Evolutionary conservation across 2,329 filamentous ascomycete genomes (phyloP).

Genomic region (Microsporum audouinii): DNA sequence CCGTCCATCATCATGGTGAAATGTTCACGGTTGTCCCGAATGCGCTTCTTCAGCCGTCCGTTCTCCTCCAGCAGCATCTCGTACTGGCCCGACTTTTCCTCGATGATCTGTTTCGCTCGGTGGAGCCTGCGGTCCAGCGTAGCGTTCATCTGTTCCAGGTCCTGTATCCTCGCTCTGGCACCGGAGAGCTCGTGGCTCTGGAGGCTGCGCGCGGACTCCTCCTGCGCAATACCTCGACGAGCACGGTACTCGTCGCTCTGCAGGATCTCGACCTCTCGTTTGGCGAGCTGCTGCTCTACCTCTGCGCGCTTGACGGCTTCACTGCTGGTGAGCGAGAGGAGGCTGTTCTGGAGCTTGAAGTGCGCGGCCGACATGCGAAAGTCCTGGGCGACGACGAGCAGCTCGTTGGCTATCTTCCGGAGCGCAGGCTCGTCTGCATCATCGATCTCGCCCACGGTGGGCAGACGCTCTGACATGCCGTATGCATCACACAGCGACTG

Average conservation of each 20-base stretch:
- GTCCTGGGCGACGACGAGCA: slow-evolving; percentile 47
- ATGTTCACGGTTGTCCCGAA: slow-evolving; percentile 81
- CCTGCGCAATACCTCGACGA: slow-evolving; percentile 45
- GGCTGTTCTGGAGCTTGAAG: slow-evolving; percentile 78
- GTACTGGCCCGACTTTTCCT: slow-evolving; percentile 64
- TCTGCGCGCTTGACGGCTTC: slow-evolving; percentile 77
- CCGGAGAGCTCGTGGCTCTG: slow-evolving; percentile 44
- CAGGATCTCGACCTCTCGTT: slow-evolving; percentile 74
- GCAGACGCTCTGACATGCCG: slow-evolving; percentile 34
- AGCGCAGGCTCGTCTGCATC: slow-evolving; percentile 42
- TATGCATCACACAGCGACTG: slow-evolving; percentile 33
- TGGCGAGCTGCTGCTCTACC: slow-evolving; percentile 86
- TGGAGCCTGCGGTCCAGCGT: slow-evolving; percentile 53
- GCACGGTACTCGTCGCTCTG: slow-evolving; percentile 60
- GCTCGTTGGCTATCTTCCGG: slow-evolving; percentile 42
- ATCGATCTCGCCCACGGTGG: slow-evolving; percentile 42
- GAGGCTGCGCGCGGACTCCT: slow-evolving; percentile 24
- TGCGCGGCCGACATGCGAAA: slow-evolving; percentile 77
- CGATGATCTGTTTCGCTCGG: slow-evolving; percentile 65
- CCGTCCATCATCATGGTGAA: slow-evolving; percentile 62
- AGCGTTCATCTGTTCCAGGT: slow-evolving; percentile 55
- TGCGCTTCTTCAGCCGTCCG: slow-evolving; percentile 64
- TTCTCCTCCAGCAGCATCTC: slow-evolving; percentile 63
- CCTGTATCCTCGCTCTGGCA: slow-evolving; percentile 49
- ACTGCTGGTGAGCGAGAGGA: slow-evolving; percentile 71